phyloP scores from a whole-genome alignment of 495 filamentous ascomycete genomes.

The Bombardia bombarda region DNA sequence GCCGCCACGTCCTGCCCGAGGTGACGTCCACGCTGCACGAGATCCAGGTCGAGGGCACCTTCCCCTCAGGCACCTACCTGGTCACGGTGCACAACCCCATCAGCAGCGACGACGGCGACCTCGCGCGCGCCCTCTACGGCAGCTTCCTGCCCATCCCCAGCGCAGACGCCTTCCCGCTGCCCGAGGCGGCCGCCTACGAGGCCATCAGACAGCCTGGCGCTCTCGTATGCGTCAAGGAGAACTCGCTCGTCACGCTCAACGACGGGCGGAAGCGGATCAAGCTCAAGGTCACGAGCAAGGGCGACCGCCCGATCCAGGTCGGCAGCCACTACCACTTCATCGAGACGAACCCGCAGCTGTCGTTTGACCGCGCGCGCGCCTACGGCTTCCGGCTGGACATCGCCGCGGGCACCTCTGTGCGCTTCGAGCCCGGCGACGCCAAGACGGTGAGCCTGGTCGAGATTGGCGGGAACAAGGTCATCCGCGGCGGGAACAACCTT shows the following conservation, averaged over 20 bases:
- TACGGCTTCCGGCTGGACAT: constrained; percentile 89
- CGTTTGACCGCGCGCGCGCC: constrained; percentile 80
- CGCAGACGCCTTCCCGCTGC: constrained; percentile 54
- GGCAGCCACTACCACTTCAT: constrained; percentile 97
- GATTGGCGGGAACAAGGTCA: constrained; percentile 76
- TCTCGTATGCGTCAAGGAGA: constrained; percentile 64
- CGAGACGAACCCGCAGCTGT: constrained; percentile 82
- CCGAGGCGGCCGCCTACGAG: constrained; percentile 52
- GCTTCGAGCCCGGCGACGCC: constrained; percentile 91
- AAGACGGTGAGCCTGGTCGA: constrained; percentile 91
- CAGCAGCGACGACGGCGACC: constrained; percentile 76
- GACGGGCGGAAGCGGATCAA: constrained; percentile 64
- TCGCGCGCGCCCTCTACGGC: constrained; percentile 81
- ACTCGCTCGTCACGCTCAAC: constrained; percentile 60
- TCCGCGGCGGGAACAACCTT: constrained; percentile 74
- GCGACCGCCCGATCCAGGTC: constrained; percentile 87
- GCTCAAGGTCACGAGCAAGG: constrained; percentile 74
- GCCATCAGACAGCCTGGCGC: constrained; percentile 67
- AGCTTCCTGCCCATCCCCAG: constrained; percentile 81
- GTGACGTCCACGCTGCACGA: constrained; percentile 69
- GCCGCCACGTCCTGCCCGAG: constrained; percentile 82
- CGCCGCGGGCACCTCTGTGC: constrained; percentile 81
- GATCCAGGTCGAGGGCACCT: constrained; percentile 92
- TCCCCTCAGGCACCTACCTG: constrained; percentile 82
- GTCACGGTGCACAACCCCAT: constrained; percentile 93